Evolutionary conservation across 768 basidiomycete genomes (phyloP), one percentile per base, ranked within the genome.

Genomic region (Rhodotorula toruloides): DNA sequence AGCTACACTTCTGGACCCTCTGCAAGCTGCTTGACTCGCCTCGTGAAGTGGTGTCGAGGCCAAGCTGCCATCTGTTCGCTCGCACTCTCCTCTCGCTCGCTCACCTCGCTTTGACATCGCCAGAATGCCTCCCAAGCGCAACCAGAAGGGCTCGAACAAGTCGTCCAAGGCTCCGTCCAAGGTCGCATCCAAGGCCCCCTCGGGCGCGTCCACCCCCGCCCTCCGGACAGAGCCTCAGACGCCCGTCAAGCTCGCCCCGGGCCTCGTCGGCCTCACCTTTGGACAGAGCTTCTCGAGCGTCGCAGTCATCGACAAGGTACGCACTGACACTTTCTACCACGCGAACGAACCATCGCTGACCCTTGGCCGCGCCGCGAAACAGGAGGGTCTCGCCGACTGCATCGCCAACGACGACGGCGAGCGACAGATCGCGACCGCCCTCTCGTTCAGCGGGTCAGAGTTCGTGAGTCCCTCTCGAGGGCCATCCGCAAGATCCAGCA

Each of bases 351-450:
- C 0, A 12, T 5, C 36, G 34, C 58, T 58, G 34, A 52, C 50
- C 21, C 19, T 14, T 32, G 58, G 58, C 54, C 8, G 54, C 54
- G 7, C 32, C 12, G 49, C 29, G 43, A 29, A 61, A 37, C 68
- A 93, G 91, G 91, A 96, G 79, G 90, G 90, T 19, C 81, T 88
- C 37, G 87, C 93, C 48, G 90, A 92, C 75, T 94, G 90, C 76
- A 97, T 98, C 67, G 96, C 93, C 10, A 98, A 97, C 77, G 93
- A 98, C 76, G 94, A 98, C 76, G 94, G 96, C 37, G 94, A 97
- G 76, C 87, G 96, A 39, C 94, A 99, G 80, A 98, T 99, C 74
- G 91, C 91, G 0, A 91, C 90, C 76, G 91, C 91, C 34, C 81
- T 98, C 60, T 85, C 92, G 0, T 98, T 94, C 77, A 63, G 61